phyloP scores from a whole-genome alignment of 2,329 filamentous ascomycete genomes.

The Talaromyces marneffei region DNA sequence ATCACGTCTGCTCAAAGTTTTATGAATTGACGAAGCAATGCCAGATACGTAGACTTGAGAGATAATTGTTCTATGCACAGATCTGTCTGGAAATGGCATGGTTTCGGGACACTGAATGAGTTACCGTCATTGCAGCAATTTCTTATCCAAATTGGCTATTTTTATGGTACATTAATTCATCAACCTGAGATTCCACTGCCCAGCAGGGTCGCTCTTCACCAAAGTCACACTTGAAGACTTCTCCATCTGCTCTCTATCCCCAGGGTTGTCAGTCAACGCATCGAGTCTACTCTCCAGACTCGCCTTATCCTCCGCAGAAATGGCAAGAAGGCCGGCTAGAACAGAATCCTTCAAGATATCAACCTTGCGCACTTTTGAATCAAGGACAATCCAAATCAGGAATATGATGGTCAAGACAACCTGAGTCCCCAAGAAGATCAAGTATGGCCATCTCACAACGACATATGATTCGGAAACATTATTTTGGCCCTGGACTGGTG shows the following conservation, averaged over 20 bases:
- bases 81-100: neutral
- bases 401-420: slow-evolving; percentile 5
- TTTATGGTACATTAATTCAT: neutral
- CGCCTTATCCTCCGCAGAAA: slow-evolving; percentile 9
- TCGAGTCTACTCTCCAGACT: neutral
- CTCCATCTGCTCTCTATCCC: neutral
- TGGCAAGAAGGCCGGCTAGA: slow-evolving; percentile 3
- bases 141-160: neutral
- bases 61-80: neutral
- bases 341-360: slow-evolving; percentile 11
- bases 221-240: neutral
- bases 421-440: slow-evolving; percentile 5
- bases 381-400: slow-evolving; percentile 8
- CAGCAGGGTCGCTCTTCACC: neutral
- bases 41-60: neutral
- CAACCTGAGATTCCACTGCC: slow-evolving; percentile 7
- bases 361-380: slow-evolving; percentile 6
- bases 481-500: neutral
- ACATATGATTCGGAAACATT: slow-evolving; percentile 2
- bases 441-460: slow-evolving; percentile 8
- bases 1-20: neutral
- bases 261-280: neutral
- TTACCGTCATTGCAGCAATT: neutral
- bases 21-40: neutral
- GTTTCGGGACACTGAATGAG: neutral